phyloP scores from a whole-genome alignment of 352 stramenopile species.

The Blastocystis sp. region DNA sequence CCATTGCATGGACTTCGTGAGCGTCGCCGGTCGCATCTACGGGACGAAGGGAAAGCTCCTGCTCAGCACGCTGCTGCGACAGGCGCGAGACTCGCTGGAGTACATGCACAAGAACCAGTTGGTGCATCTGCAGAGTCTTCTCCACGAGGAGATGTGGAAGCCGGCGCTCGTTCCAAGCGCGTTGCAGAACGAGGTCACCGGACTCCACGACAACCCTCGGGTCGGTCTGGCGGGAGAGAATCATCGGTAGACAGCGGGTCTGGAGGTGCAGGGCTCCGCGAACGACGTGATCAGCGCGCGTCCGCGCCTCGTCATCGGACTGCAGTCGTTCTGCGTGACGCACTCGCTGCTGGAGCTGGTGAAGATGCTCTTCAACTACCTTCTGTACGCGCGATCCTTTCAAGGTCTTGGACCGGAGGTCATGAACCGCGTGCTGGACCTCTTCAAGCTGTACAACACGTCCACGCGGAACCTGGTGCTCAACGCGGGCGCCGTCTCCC shows the following conservation, averaged over 20 bases:
- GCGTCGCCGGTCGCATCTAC: background rate
- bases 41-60: slow-evolving; percentile 13
- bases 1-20: slow-evolving; percentile 42
- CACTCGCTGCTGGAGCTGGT: slow-evolving; percentile 19
- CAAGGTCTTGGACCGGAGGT: slow-evolving; percentile 31
- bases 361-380: slow-evolving; percentile 29
- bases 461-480: background rate
- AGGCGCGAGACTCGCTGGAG: slow-evolving; percentile 11
- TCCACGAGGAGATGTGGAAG: slow-evolving; percentile 32
- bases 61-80: background rate
- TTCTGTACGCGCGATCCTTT: slow-evolving; percentile 22
- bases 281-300: background rate
- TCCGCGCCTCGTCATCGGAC: background rate
- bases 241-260: slow-evolving; percentile 4
- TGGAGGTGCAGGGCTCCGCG: background rate
- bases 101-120: slow-evolving; percentile 14
- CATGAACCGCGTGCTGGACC: slow-evolving; percentile 5
- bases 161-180: slow-evolving; percentile 20
- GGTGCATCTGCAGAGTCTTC: background rate
- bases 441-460: background rate
- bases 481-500: slow-evolving; percentile 7
- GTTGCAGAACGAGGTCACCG: background rate
- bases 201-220: slow-evolving; percentile 3
- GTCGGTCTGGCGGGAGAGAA: background rate
- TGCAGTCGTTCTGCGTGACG: slow-evolving; percentile 17